phyloP scores from a whole-genome alignment of 73 alveolate genomes.

The Tetrahymena borealis region DNA sequence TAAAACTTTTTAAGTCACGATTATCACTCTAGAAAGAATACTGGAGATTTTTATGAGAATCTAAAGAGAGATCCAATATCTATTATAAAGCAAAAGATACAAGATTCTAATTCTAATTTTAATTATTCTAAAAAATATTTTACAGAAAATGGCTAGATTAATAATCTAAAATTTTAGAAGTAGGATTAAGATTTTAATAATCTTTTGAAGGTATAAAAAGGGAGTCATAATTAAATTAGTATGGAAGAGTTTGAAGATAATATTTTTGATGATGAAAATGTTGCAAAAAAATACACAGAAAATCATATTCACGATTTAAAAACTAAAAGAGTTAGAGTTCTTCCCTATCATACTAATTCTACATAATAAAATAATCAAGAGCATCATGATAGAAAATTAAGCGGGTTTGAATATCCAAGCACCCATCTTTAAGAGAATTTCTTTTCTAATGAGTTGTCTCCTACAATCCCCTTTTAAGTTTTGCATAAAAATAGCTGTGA shows the following conservation, averaged over 20 bases:
- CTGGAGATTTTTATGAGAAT: neutral
- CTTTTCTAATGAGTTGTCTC: neutral
- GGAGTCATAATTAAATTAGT: neutral
- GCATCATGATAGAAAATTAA: neutral
- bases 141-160: no score
- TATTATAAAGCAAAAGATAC: neutral
- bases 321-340: neutral
- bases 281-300: neutral
- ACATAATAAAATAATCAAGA: neutral
- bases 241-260: neutral
- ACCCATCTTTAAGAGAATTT: neutral
- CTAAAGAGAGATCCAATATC: neutral
- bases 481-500: neutral
- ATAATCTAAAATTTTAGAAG: neutral
- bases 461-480: neutral
- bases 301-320: neutral
- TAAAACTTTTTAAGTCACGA: neutral
- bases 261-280: neutral
- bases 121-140: no score
- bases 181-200: neutral
- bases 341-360: neutral
- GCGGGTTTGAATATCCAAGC: neutral
- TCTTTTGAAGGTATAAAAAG: neutral
- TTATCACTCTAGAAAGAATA: neutral
- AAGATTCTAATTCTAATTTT: neutral